Evolutionary conservation across 73 alveolate species (phyloP).

Genomic region (Tetrahymena malaccensis): DNA sequence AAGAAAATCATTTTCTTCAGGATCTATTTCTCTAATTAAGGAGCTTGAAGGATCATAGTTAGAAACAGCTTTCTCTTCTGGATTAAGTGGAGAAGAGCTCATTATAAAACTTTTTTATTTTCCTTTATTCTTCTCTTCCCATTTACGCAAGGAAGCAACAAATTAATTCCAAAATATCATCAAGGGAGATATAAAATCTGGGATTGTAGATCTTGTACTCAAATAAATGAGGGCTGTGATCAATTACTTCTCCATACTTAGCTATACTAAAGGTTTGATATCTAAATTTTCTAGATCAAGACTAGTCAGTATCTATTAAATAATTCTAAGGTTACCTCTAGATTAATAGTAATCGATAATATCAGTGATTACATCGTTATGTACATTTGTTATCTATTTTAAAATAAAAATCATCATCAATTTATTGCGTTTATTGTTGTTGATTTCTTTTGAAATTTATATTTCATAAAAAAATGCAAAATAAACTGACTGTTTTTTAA

Average conservation of each 20-base stretch:
- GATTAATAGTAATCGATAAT: not conserved
- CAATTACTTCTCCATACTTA: not conserved
- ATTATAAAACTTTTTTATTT: not conserved
- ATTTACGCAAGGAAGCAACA: not conserved
- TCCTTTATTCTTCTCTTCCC: not conserved
- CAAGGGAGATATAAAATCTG: not conserved
- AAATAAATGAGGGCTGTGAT: not conserved
- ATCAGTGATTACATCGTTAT: not conserved
- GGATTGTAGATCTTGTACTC: not conserved
- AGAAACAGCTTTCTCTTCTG: not conserved
- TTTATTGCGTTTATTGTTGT: too few relatives aligned
- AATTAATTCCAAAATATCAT: not conserved
- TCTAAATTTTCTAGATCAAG: not conserved
- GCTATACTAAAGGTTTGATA: not conserved
- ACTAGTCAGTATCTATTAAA: not conserved
- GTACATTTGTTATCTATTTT: not conserved
- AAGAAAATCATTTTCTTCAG: not conserved
- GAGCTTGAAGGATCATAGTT: not conserved
- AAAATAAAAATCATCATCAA: too few relatives aligned
- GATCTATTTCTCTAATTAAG: not conserved
- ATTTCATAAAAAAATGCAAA: too few relatives aligned
- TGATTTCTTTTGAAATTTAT: too few relatives aligned
- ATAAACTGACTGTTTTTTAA: too few relatives aligned
- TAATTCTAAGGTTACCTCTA: not conserved
- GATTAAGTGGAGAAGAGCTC: not conserved